These are phyloP conservation scores for Ziziphus jujuba DNA, from an alignment of 306 rosid species.

Conservation along the genomic window DNA sequence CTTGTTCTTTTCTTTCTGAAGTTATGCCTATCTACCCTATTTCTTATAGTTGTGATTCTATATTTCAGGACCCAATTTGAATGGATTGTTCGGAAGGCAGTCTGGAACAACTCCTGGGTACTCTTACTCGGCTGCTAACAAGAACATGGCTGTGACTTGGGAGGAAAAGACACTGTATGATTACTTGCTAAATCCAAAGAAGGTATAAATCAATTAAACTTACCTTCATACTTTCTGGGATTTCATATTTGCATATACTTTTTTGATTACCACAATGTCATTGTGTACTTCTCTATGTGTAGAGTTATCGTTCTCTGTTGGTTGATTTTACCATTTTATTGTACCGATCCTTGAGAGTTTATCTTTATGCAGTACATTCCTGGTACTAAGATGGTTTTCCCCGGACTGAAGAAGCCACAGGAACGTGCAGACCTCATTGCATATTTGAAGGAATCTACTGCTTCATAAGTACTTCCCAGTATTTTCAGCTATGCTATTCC, in stretches of 20 bases:
- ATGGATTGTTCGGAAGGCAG: constrained; percentile 90
- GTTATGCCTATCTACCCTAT: not conserved
- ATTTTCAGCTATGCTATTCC: constrained; percentile 8
- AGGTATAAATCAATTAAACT: constrained; percentile 40
- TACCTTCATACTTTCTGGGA: not conserved
- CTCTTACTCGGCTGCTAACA: constrained; percentile 89
- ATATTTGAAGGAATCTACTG: constrained; percentile 81
- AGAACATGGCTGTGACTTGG: constrained; percentile 89
- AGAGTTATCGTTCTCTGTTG: not conserved
- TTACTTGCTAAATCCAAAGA: constrained; percentile 89
- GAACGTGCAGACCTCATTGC: constrained; percentile 93
- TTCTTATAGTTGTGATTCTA: not conserved
- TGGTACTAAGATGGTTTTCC: constrained; percentile 98
- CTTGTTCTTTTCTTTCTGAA: not conserved
- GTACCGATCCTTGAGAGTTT: constrained; percentile 7
- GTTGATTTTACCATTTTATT: not conserved
- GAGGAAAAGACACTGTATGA: constrained; percentile 86
- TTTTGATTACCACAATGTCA: not conserved
- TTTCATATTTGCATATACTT: not conserved
- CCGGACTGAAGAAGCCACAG: constrained; percentile 95
- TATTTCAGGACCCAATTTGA: constrained; percentile 78
- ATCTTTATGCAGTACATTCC: constrained; percentile 75
- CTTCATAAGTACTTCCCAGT: constrained; percentile 32
- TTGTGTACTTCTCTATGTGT: not conserved
- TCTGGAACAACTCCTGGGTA: constrained; percentile 90